phyloP scores from a whole-genome alignment of 1,284 basidiomycete species.

The Stygiomarasmius scandens region DNA sequence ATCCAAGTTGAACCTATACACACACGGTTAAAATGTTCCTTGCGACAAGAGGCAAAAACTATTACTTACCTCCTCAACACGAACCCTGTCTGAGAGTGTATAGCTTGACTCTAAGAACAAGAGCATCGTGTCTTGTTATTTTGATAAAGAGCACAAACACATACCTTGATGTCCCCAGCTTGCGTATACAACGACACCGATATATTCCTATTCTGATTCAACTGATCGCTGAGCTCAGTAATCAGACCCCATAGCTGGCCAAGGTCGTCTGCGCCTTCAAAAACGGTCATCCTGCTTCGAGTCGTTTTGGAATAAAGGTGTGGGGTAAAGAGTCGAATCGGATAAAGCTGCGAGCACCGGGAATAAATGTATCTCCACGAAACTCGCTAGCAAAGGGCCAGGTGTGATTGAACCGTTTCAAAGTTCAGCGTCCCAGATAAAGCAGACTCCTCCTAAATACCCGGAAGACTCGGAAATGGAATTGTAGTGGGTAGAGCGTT shows the following conservation, averaged over 20 bases:
- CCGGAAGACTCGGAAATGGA: too few species aligned
- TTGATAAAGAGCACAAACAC: conserved; percentile 20
- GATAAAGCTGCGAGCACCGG: too few species aligned
- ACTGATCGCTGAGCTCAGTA: conserved; percentile 81
- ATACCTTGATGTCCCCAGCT: conserved; percentile 80
- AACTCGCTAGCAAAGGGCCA: background rate
- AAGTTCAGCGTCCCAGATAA: too few species aligned
- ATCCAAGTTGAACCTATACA: conserved; percentile 83
- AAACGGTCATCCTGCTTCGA: conserved; percentile 42
- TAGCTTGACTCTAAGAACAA: conserved; percentile 54
- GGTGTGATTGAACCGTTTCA: too few species aligned
- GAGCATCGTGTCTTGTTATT: background rate
- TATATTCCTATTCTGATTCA: conserved; percentile 74
- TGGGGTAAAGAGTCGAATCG: background rate
- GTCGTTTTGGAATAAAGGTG: background rate
- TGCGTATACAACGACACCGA: conserved; percentile 63
- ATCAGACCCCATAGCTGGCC: conserved; percentile 75
- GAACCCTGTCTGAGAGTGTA: conserved; percentile 85
- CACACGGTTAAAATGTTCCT: background rate
- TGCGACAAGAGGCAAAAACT: background rate
- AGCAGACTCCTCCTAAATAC: too few species aligned
- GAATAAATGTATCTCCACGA: background rate
- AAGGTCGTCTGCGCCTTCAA: conserved; percentile 56
- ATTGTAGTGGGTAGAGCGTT: too few species aligned
- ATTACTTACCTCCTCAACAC: conserved; percentile 76